These are phyloP conservation scores for Diplodia mutila DNA, from an alignment of 2,329 filamentous ascomycete species.

Conservation along the genomic window DNA sequence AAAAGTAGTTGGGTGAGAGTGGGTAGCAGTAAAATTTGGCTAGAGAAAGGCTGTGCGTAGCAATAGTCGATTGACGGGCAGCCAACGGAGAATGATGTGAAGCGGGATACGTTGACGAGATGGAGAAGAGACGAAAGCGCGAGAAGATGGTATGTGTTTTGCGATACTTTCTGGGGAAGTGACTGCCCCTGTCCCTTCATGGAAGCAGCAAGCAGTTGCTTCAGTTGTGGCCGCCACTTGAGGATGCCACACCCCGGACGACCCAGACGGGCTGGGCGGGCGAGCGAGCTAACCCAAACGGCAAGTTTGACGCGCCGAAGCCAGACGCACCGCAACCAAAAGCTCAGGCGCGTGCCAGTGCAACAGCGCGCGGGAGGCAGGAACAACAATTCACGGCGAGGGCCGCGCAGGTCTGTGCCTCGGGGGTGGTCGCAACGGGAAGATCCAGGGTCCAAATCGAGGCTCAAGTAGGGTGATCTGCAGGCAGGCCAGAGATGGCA, in stretches of 20 bases:
- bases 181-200: not conserved
- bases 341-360: too few relatives aligned
- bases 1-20: not conserved
- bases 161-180: not conserved
- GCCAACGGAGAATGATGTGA: not conserved
- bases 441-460: constrained; percentile 14
- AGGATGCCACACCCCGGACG: not conserved
- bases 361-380: not conserved
- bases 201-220: not conserved
- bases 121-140: not conserved
- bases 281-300: constrained; percentile 3
- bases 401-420: constrained; percentile 2
- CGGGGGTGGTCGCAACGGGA: not conserved
- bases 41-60: not conserved
- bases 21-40: not conserved
- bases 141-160: not conserved
- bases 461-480: constrained; percentile 17
- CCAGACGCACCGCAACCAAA: not conserved
- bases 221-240: not conserved
- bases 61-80: not conserved
- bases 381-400: too few relatives aligned
- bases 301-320: constrained; percentile 2
- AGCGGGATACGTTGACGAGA: not conserved
- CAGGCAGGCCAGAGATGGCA: not conserved
- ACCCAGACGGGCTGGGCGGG: too few relatives aligned